Evolutionary conservation across 2,329 filamentous ascomycete species (phyloP), one percentile per base, ranked within the genome.

Genomic region (Paracoccidioides brasiliensis): DNA sequence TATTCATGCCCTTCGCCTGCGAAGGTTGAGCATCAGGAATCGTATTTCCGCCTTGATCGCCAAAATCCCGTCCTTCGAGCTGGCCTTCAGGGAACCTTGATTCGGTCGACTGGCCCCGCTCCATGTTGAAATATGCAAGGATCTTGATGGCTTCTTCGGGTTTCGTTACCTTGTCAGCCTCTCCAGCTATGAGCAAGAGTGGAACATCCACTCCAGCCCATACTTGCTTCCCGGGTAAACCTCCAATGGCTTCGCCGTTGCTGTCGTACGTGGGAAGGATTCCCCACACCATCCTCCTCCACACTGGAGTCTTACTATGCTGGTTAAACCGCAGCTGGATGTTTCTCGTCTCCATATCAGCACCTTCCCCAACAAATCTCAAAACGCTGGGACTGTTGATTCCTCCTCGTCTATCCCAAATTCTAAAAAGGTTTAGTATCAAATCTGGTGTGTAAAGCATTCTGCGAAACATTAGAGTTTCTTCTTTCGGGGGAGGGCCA

Each of bases 261-360:
- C 76, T 65, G 52, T 81, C 67, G 56, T 84, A 85, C 0, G 68
- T 71, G 0, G 88, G 85, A 30, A 93, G 74, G 52, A 78, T 77
- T 0, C 90, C 88, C 68, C 78, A 82, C 0, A 84, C 83, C 82
- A 95, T 90, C 42, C 89, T 82, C 61, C 86, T 81, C 79, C 88
- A 95, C 0, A 93, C 87, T 0, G 85, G 78, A 0, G 90, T 93
- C 60, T 79, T 82, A 59, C 88, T 95, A 67, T 95, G 89, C 57
- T 80, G 78, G 67, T 97, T 97, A 72, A 69, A 76, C 41, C 69
- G 67, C 38, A 73, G 64, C 61, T 76, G 74, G 41, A 72, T 66
- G 51, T 68, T 69, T 60, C 68, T 70, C 2, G 72, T 72, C 57
- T 73, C 69, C 7, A 64, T 59, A 48, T 73, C 70, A 48, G 71